A percentile compares a stretch with the other conserved stretches of the same genome.
These are phyloP conservation scores for Scheffersomyces amazonensis DNA, from an alignment of 805 yeast genomes.

Conservation along the genomic window DNA sequence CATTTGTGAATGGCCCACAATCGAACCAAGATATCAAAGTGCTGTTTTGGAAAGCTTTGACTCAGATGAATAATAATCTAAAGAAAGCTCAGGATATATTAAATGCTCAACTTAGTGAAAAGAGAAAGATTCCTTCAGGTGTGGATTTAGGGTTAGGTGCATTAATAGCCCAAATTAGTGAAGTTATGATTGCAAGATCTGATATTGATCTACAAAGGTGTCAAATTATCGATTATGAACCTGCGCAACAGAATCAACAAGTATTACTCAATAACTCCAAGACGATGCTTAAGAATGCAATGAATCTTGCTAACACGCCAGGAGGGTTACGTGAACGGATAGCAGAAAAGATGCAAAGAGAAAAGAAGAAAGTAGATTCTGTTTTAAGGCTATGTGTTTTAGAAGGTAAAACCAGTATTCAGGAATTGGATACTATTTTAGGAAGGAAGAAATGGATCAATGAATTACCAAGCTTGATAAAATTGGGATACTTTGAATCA, in stretches of 20 bases:
- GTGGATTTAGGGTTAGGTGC: conserved; percentile 25
- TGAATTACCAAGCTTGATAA: conserved; percentile 21
- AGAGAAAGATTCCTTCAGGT: conserved; percentile 12
- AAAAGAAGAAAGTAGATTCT: conserved; percentile 43
- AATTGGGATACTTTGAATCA: conserved; percentile 25
- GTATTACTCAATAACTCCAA: conserved; percentile 38
- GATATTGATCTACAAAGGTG: conserved; percentile 52
- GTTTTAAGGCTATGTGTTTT: conserved; percentile 43
- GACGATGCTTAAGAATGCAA: conserved; percentile 44
- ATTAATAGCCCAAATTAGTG: conserved; percentile 34
- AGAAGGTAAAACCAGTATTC: conserved; percentile 32
- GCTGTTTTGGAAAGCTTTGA: conserved; percentile 37
- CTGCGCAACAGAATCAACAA: conserved; percentile 24
- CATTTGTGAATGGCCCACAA: conserved; percentile 3
- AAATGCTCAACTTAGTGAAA: conserved; percentile 13
- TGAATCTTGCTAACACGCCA: conserved; percentile 39
- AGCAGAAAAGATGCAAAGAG: conserved; percentile 40
- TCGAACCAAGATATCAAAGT: conserved; percentile 10
- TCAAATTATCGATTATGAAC: conserved; percentile 23
- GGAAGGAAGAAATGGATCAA: conserved; percentile 28
- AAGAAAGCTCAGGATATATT: conserved; percentile 39
- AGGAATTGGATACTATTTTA: conserved; percentile 29
- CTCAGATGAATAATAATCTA: conserved; percentile 32
- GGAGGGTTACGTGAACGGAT: conserved; percentile 53
- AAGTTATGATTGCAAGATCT: conserved; percentile 47